Conservation (phyloP, 1,284 basidiomycete species). For the Ustilago lituana region DNA sequence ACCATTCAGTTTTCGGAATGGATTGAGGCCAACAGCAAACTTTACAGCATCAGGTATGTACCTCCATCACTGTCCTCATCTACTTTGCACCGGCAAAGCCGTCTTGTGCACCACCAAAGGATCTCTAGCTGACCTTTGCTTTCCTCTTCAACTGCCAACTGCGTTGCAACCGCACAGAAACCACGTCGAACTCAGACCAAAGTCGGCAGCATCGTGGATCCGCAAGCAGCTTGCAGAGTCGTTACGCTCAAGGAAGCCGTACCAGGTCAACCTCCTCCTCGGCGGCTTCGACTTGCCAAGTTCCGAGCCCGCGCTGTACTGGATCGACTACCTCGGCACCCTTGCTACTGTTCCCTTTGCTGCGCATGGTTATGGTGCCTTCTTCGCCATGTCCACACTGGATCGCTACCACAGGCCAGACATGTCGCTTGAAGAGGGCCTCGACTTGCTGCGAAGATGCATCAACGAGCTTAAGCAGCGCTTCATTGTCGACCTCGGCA, state of each 20-base stretch:
- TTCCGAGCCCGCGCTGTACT: slow-evolving; percentile 79
- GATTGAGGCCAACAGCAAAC: slow-evolving; percentile 90
- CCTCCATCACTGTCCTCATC: background rate
- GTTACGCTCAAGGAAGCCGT: slow-evolving; percentile 85
- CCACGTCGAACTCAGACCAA: slow-evolving; percentile 84
- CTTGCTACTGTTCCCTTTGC: slow-evolving; percentile 88
- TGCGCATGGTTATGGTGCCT: slow-evolving; percentile 93
- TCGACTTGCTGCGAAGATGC: slow-evolving; percentile 84
- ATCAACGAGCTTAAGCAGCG: slow-evolving; percentile 88
- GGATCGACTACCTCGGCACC: slow-evolving; percentile 95
- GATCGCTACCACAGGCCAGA: slow-evolving; percentile 83
- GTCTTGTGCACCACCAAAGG: too few species aligned
- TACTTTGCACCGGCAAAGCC: too few species aligned
- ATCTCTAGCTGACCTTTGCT: too few species aligned
- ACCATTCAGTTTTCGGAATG: slow-evolving; percentile 97
- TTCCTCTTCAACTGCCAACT: too few species aligned
- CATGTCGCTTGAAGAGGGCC: slow-evolving; percentile 81
- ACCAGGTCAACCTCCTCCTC: slow-evolving; percentile 89
- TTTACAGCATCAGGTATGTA: slow-evolving; percentile 88
- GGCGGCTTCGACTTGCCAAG: slow-evolving; percentile 85
- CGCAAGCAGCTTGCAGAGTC: slow-evolving; percentile 88
- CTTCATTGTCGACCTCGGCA: slow-evolving; percentile 76
- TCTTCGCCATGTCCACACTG: slow-evolving; percentile 89
- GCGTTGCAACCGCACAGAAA: slow-evolving; percentile 34
- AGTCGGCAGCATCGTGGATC: slow-evolving; percentile 92